Base-by-base conservation (phyloP, 2,329 filamentous ascomycete genomes). In the Cladosporium sphaerospermum region DNA sequence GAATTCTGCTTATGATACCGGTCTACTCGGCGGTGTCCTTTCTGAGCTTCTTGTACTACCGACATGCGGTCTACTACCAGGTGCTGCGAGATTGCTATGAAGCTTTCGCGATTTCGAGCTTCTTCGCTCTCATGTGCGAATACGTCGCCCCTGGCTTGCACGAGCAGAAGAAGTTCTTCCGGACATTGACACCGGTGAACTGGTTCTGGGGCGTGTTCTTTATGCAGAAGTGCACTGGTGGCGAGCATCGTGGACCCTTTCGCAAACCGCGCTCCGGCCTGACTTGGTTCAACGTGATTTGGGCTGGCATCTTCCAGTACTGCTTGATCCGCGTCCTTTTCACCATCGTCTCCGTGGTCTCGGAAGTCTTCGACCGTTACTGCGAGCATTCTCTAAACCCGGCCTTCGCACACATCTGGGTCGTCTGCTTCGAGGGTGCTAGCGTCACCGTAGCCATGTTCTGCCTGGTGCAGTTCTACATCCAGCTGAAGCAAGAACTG, bases 271-370 rank as follows among this genome's bases (percentile, higher is more conserved):
- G 79, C 59, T 93, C 86, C 69, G 89, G 89, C 1, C 72, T 95
- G 67, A 95, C 89, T 1, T 93, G 88, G 88, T 95, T 95, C 73
- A 95, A 95, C 67, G 81, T 82, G 55, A 78, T 91, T 61, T 93
- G 86, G 86, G 79, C 87, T 44, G 84, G 85, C 51, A 78, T 93
- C 52, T 95, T 91, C 70, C 89, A 95, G 64, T 95, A 93, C 72
- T 90, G 87, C 72, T 84, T 92, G 63, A 82, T 92, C 57, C 82
- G 88, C 43, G 85, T 92, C 14, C 71, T 84, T 63, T 89, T 90
- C 78, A 93, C 89, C 32, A 77, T 92, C 55, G 82, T 88, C 13
- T 85, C 89, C 1, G 86, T 93, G 16, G 71, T 87, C 34, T 82
- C 86, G 0, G 81, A 95, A 68, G 79, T 83, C 53, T 79, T 80